Evolutionary conservation across 768 basidiomycete genomes (phyloP).

Genomic region (Amanita brunnescens): DNA sequence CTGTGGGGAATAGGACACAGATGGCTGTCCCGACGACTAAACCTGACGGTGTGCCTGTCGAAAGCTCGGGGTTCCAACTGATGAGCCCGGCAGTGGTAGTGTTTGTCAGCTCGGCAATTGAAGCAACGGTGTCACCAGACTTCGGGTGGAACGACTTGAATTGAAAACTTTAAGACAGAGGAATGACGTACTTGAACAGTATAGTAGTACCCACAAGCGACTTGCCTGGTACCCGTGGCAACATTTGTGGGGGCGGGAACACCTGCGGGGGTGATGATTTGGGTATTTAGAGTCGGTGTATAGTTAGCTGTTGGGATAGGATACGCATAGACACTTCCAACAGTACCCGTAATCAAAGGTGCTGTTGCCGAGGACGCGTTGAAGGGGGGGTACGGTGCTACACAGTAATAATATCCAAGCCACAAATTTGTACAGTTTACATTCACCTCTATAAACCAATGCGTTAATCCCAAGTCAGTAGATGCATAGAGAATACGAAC

Average conservation of each 20-base stretch:
- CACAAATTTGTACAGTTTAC: slow-evolving; percentile 10
- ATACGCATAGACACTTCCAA: slow-evolving; percentile 5
- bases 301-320: slow-evolving; percentile 14
- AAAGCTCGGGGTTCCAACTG: slow-evolving; percentile 16
- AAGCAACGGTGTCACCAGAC: slow-evolving; percentile 12
- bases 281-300: slow-evolving; percentile 13
- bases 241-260: slow-evolving; percentile 15
- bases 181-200: slow-evolving; percentile 3
- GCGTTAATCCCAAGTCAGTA: slow-evolving; percentile 17
- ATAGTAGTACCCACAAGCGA: slow-evolving; percentile 16
- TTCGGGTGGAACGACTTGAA: not conserved
- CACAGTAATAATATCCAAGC: slow-evolving; percentile 12
- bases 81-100: slow-evolving; percentile 10
- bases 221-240: slow-evolving; percentile 13
- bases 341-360: slow-evolving; percentile 6
- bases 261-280: slow-evolving; percentile 11
- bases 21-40: slow-evolving; percentile 11
- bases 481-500: not conserved
- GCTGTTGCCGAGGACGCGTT: slow-evolving; percentile 3
- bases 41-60: slow-evolving; percentile 7
- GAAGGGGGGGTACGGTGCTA: slow-evolving; percentile 17
- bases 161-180: not conserved
- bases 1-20: slow-evolving; percentile 15
- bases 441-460: slow-evolving; percentile 16
- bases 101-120: slow-evolving; percentile 9